phyloP scores from a whole-genome alignment of 345 rosid genomes.

The Hypericum perforatum region DNA sequence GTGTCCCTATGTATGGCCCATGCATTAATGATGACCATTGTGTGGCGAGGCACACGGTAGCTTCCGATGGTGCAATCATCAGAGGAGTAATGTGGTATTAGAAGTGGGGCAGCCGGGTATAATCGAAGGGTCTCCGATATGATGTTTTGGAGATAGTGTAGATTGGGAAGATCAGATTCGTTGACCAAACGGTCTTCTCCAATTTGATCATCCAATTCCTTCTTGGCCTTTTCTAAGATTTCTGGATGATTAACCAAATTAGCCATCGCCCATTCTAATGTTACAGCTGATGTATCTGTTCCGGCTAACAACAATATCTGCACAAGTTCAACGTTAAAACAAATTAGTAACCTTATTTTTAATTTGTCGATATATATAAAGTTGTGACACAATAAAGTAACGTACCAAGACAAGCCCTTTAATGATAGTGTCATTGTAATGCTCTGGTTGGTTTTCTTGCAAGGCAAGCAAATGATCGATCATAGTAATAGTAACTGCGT shows the following conservation, averaged over 20 bases:
- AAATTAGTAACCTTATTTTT: not conserved
- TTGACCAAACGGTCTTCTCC: not conserved
- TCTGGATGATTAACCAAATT: not conserved
- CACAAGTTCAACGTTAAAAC: not conserved
- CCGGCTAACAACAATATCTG: too few species aligned
- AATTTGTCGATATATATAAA: not conserved
- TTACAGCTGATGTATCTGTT: not conserved
- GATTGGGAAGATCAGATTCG: too few species aligned
- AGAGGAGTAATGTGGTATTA: not conserved
- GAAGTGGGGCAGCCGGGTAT: not conserved
- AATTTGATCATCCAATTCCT: not conserved
- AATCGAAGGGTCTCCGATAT: too few species aligned
- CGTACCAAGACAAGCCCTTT: not conserved
- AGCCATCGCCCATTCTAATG: not conserved
- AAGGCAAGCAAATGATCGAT: too few species aligned
- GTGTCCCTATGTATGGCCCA: too few species aligned
- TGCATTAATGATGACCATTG: not conserved
- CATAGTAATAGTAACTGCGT: too few species aligned
- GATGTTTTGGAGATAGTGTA: too few species aligned
- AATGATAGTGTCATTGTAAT: too few species aligned
- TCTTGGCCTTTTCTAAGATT: not conserved
- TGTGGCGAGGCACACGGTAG: not conserved
- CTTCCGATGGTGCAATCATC: not conserved
- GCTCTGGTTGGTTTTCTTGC: too few species aligned
- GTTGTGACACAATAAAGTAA: not conserved